Conservation (phyloP, 2,329 filamentous ascomycete species). For the Microsporum canis region DNA sequence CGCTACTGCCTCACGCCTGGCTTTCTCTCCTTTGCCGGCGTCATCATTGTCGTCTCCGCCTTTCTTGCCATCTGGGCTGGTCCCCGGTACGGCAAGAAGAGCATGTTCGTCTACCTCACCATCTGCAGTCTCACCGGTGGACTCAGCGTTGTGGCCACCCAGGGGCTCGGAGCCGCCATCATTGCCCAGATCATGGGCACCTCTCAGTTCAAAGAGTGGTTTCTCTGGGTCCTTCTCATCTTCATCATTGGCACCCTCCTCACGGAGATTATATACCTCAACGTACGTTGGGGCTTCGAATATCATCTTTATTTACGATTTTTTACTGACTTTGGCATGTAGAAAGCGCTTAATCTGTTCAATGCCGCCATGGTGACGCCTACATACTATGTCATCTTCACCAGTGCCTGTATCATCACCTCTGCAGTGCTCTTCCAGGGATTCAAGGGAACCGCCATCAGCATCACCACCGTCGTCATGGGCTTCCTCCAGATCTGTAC, state of each 20-base stretch:
- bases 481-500: constrained; percentile 91
- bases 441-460: constrained; percentile 72
- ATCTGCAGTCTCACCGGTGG: constrained; percentile 94
- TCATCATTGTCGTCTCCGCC: constrained; percentile 62
- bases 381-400: constrained; percentile 98
- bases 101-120: constrained; percentile 93
- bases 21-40: constrained; percentile 72
- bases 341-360: constrained; percentile 98
- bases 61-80: constrained; percentile 70
- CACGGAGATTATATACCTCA: constrained; percentile 90
- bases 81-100: constrained; percentile 86
- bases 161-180: constrained; percentile 84
- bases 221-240: constrained; percentile 78
- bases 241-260: constrained; percentile 83
- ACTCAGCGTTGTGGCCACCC: constrained; percentile 86
- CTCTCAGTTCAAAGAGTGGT: constrained; percentile 94
- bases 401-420: constrained; percentile 85
- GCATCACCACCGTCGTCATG: constrained; percentile 81
- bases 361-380: constrained; percentile 95
- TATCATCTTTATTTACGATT: neutral
- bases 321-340: constrained; percentile 20
- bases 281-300: constrained; percentile 50
- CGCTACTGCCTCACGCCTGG: constrained; percentile 72
- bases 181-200: constrained; percentile 72
- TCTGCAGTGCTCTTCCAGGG: constrained; percentile 86